phyloP scores from a whole-genome alignment of 352 stramenopile genomes.

The Globisporangium acanthophoron region DNA sequence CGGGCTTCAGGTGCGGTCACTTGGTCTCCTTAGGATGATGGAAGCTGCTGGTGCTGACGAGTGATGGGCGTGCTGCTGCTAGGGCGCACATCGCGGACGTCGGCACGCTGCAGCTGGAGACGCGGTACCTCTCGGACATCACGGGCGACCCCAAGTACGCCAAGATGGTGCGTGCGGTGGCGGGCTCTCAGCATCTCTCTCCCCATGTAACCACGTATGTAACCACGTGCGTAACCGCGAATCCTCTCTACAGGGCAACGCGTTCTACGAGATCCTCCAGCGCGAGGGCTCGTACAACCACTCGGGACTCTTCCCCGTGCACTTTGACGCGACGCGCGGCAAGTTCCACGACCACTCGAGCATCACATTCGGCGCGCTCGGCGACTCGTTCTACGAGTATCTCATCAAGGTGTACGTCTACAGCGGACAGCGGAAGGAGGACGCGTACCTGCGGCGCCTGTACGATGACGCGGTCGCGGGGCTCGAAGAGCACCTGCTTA shows the following conservation, averaged over 20 bases:
- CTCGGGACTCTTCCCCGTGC: conserved; percentile 87
- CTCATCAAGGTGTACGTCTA: conserved; percentile 98
- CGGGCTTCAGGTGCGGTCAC: conserved; percentile 24
- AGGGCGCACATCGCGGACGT: conserved; percentile 79
- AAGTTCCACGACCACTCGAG: conserved; percentile 24
- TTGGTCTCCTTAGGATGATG: not conserved
- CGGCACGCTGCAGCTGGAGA: conserved; percentile 83
- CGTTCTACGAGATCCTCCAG: conserved; percentile 68
- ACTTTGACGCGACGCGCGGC: conserved; percentile 44
- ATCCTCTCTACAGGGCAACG: conserved; percentile 42
- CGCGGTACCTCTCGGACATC: conserved; percentile 70
- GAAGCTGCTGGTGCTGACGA: not conserved
- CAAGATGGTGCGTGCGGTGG: conserved; percentile 27
- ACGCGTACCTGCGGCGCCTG: conserved; percentile 69
- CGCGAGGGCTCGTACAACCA: conserved; percentile 65
- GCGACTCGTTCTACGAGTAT: conserved; percentile 98
- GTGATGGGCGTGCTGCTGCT: not conserved
- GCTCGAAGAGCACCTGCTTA: conserved; percentile 90
- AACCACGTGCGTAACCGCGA: not conserved
- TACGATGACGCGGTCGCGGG: conserved; percentile 94
- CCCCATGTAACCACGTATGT: not conserved
- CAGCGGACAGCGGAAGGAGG: conserved; percentile 72
- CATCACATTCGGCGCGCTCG: conserved; percentile 93
- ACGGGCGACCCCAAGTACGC: conserved; percentile 75
- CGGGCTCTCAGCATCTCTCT: not conserved